Evolutionary conservation across 148 eudicot species (phyloP).

Genomic region (Drosera capensis): DNA sequence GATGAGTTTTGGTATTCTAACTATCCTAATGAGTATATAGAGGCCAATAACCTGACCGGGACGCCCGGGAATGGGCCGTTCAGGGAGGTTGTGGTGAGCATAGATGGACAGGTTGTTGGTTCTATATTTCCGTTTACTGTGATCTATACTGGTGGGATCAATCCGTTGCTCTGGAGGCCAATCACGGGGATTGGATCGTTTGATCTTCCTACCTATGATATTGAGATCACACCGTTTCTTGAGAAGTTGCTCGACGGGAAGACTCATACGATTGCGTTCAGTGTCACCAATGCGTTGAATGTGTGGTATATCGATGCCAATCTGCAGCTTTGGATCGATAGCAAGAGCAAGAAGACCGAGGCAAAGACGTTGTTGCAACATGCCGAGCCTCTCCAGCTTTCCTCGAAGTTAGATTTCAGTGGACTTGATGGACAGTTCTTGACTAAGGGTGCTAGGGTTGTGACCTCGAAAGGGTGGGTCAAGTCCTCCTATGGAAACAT

Average conservation of each 20-base stretch:
- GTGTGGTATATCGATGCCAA: slow-evolving; percentile 90
- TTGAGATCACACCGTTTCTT: slow-evolving; percentile 74
- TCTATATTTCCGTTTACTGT: slow-evolving; percentile 87
- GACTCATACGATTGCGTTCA: slow-evolving; percentile 36
- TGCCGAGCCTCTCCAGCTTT: slow-evolving; percentile 10
- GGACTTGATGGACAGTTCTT: slow-evolving; percentile 53
- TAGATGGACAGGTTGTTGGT: slow-evolving; percentile 55
- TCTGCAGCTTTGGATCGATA: slow-evolving; percentile 84
- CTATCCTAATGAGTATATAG: slow-evolving; percentile 49
- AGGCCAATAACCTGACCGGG: slow-evolving; percentile 34
- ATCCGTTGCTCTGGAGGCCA: slow-evolving; percentile 89
- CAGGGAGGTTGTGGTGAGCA: slow-evolving; percentile 61
- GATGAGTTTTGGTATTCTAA: slow-evolving; percentile 83
- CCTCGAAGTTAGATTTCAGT: slow-evolving; percentile 22
- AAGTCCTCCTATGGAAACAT: slow-evolving; percentile 50
- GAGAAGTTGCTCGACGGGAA: slow-evolving; percentile 64
- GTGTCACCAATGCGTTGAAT: slow-evolving; percentile 68
- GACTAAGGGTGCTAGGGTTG: slow-evolving; percentile 29
- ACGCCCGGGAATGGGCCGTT: slow-evolving; percentile 64
- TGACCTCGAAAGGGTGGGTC: slow-evolving; percentile 52
- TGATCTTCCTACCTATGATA: slow-evolving; percentile 69
- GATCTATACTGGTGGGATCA: slow-evolving; percentile 70
- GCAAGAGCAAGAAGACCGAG: slow-evolving; percentile 19
- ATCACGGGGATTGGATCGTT: slow-evolving; percentile 75
- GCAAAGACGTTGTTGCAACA: slow-evolving; percentile 26